Evolutionary conservation across 768 basidiomycete genomes (phyloP), one percentile per base, ranked within the genome.

Genomic region (Fomitopsis pulvina): DNA sequence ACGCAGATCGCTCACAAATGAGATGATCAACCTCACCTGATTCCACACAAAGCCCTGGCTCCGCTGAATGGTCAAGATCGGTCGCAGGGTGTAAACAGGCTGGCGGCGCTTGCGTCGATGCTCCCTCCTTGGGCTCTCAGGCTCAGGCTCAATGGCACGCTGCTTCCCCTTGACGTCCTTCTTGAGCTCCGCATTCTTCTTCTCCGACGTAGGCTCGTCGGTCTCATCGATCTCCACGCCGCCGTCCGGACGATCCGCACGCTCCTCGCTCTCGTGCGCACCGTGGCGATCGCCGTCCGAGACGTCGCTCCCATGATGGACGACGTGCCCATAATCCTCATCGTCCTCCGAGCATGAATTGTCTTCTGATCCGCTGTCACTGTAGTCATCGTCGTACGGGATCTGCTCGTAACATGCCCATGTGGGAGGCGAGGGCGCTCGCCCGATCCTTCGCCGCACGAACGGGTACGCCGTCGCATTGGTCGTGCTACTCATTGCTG

Each of bases 361-460:
- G 53, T 81, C 77, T 45, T 78, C 80, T 61, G 78, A 80, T 56
- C 78, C 75, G 45, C 63, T 62, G 44, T 63, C 73, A 38, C 72
- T 79, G 59, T 76, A 76, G 61, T 79, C 78, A 62, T 80, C 74
- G 63, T 77, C 79, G 68, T 73, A 80, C 54, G 81, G 83, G 65
- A 90, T 90, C 77, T 90, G 87, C 75, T 91, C 88, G 67, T 90
- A 91, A 75, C 87, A 91, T 10, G 87, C 87, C 87, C 87, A 90
- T 0, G 86, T 89, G 22, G 88, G 87, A 1, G 88, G 88, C 2
- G 86, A 88, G 16, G 87, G 81, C 32, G 88, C 87, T 46, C 87
- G 78, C 21, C 88, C 87, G 57, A 89, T 80, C 37, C 79, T 77
- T 57, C 87, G 85, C 45, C 83, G 80, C 49, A 73, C 84, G 69